Conservation (phyloP, 2,329 filamentous ascomycete genomes). For the Colletotrichum lentis region DNA sequence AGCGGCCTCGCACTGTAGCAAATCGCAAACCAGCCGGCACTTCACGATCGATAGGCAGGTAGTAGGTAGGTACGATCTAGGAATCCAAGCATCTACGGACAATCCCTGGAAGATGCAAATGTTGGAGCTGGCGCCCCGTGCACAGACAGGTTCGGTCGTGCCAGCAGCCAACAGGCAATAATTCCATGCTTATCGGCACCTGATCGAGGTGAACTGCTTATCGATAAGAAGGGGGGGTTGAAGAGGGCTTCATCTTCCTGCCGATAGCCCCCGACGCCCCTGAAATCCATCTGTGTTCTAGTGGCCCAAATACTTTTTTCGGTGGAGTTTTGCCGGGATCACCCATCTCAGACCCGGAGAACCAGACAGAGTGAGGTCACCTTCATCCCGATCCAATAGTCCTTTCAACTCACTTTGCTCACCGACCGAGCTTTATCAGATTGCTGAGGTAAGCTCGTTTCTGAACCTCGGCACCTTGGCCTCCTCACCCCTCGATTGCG, state of each 20-base stretch:
- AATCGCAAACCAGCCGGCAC: slow-evolving; percentile 1
- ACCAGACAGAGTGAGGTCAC: slow-evolving; percentile 2
- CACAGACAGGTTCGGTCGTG: slow-evolving; percentile 24
- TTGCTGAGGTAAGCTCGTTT: slow-evolving; percentile 25
- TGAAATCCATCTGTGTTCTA: slow-evolving; percentile 8
- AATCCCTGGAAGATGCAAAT: slow-evolving; percentile 32
- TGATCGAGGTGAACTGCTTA: slow-evolving; percentile 31
- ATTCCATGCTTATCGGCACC: slow-evolving; percentile 35
- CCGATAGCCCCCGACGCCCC: slow-evolving; percentile 11
- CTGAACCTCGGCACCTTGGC: slow-evolving; percentile 28
- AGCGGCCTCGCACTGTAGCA: not conserved
- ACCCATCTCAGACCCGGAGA: not conserved
- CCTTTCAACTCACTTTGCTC: not conserved
- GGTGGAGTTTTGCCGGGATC: slow-evolving; percentile 4
- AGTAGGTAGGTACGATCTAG: not conserved
- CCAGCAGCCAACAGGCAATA: slow-evolving; percentile 15
- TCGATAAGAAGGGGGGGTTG: slow-evolving; percentile 21
- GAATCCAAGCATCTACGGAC: slow-evolving; percentile 6
- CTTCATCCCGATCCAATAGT: not conserved
- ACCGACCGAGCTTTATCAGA: not conserved
- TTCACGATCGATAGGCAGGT: not conserved
- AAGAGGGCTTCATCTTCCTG: slow-evolving; percentile 2
- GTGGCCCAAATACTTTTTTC: slow-evolving; percentile 8
- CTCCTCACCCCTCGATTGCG: slow-evolving; percentile 24
- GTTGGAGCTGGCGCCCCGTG: slow-evolving; percentile 29